Base-by-base conservation (phyloP, 176 grass and related monocot species). In the Juncus inflexus region DNA sequence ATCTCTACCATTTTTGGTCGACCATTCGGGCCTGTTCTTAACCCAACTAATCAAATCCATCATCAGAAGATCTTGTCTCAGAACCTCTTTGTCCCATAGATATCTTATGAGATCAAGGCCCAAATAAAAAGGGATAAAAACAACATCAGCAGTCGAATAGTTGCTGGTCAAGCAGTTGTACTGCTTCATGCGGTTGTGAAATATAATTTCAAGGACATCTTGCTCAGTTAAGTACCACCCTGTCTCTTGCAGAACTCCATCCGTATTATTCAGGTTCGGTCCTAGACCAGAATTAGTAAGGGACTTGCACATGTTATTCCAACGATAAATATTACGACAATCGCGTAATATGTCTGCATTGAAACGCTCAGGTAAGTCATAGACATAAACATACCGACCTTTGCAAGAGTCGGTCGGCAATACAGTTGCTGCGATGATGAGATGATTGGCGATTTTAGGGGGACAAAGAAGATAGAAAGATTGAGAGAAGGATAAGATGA, bases 51-150 rank as follows among this genome's bases (percentile, higher is more conserved):
- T 43, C 50, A 86, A 73, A 28, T 81, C 83, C 62, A 73, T 56
- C 40, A 64, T 35, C 9, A 81, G 78, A 4, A 73, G 49, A 62
- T 86, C 83, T 43, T 78, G 83, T 47, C 43, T 47, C 43, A 9
- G 9, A 47, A 47, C 43, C 9, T 47, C 43, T 47, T 79, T 73
- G n/a, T 82, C 84, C 90, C 85, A 94, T 42, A 84, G 80, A 65
- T 77, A 84, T 56, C 89, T 70, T 38, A 74, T 73, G 64, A 92
- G 73, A 69, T 92, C 89, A 37, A 87, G 84, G 36, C 89, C 84
- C 37, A 84, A 76, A 79, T 87, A 87, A 76, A 81, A 92, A 5
- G 89, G 89, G 42, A 92, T 72, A 37, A 92, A 92, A 42, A 92
- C 58, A 39, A 81, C 89, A 61, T 69, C 35, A 12, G 89, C 84